Base-by-base conservation (phyloP, 2,329 filamentous ascomycete genomes). In the Paraphaeosphaeria minitans region DNA sequence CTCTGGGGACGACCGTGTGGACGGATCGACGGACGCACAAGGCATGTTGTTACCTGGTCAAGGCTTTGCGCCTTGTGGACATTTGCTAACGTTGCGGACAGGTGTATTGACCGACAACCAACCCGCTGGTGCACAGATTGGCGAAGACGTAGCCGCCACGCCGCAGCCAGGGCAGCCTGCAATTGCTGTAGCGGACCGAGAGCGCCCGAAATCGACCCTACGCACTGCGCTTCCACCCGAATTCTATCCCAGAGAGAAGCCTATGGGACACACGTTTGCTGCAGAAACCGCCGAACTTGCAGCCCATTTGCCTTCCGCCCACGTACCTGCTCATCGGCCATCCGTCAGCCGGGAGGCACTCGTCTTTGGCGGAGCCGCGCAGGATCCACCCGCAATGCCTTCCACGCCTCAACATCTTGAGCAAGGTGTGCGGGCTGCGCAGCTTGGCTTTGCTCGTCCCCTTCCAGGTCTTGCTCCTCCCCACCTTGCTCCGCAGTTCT, bases 311-410 rank as follows among this genome's bases (percentile, higher is more conserved):
- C 61, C 59, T 8, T 24, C 62, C 8, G 60, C 48, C 39, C 53
- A 64, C n/a, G 35, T 58, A 14, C 55, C 53, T 21, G 55, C 60
- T 45, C 70, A 75, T 55, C 66, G 63, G 10, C 59, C 66, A 27
- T 66, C 64, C 42, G 66, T 71, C 12, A 73, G 67, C 53, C 63
- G 67, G 1, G 74, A 74, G 39, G 68, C 71, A 43, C 74, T 80
- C 43, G 71, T 78, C 22, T 81, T 80, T 62, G 75, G 76, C 42
- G 75, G 74, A 24, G 68, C 71, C 19, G 68, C 66, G 8, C 67
- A 71, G 29, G 75, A 77, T 24, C 78, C 77, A 21, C 69, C 73
- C 7, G 69, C 66, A 14, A 68, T 75, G 21, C 79, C 79, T 2
- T 77, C 76, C 6, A 76, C 75, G 5, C 74, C 71, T 29, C 67